A percentile compares a stretch with the other conserved stretches of the same genome.
These are phyloP conservation scores for Malassezia sp. DNA, from an alignment of 1,284 basidiomycete genomes.

Conservation along the genomic window DNA sequence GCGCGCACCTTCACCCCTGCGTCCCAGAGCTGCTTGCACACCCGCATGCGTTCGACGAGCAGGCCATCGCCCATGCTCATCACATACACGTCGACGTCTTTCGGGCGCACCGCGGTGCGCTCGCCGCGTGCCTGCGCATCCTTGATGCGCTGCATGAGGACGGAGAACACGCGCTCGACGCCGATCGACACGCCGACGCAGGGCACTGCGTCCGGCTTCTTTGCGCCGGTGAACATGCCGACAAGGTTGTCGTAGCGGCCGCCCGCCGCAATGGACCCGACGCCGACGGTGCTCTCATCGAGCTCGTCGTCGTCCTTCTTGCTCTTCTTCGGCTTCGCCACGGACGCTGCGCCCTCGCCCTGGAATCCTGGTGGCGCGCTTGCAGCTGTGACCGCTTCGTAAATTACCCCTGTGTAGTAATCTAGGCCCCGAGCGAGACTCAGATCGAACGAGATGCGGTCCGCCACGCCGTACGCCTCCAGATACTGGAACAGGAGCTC, in stretches of 20 bases:
- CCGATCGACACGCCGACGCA: slow-evolving; percentile 92
- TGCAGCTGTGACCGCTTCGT: slow-evolving; percentile 85
- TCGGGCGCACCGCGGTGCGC: slow-evolving; percentile 56
- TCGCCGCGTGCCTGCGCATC: slow-evolving; percentile 53
- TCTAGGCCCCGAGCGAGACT: slow-evolving; percentile 90
- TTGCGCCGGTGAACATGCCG: slow-evolving; percentile 71
- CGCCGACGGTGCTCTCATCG: slow-evolving; percentile 84
- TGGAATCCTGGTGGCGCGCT: slow-evolving; percentile 75
- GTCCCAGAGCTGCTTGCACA: slow-evolving; percentile 71
- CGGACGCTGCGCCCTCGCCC: slow-evolving; percentile 22
- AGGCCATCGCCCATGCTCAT: slow-evolving; percentile 85
- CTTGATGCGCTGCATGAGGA: slow-evolving; percentile 74
- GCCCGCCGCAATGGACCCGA: slow-evolving; percentile 93
- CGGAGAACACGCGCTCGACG: slow-evolving; percentile 86
- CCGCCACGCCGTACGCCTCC: slow-evolving; percentile 65
- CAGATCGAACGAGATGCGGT: slow-evolving; percentile 77
- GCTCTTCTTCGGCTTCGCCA: slow-evolving; percentile 51
- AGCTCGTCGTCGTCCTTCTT: slow-evolving; percentile 59
- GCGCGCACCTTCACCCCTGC: slow-evolving; percentile 84
- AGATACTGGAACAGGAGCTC: slow-evolving; percentile 71
- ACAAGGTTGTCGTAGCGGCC: slow-evolving; percentile 97
- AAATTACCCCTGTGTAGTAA: slow-evolving; percentile 98
- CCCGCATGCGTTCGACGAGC: slow-evolving; percentile 69
- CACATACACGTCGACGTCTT: slow-evolving; percentile 88
- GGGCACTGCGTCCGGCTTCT: slow-evolving; percentile 62